These are phyloP conservation scores for Xylaria multiplex DNA, from an alignment of 2,329 filamentous ascomycete species.

Conservation along the genomic window DNA sequence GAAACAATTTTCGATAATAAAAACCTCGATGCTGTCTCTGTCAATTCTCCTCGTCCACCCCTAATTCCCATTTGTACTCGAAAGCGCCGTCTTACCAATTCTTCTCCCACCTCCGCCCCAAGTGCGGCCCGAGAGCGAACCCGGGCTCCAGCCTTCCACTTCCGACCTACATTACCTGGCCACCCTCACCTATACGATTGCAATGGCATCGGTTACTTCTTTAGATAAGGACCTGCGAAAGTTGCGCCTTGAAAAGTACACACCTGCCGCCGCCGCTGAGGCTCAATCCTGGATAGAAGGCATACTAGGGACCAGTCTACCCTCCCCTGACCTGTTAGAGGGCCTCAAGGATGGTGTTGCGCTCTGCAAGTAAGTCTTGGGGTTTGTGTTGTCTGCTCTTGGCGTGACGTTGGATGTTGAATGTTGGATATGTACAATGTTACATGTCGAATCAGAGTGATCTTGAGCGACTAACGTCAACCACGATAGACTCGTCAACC, in stretches of 20 bases:
- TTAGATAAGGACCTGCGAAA: constrained; percentile 95
- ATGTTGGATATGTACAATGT: neutral
- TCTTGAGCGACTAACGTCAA: constrained; percentile 15
- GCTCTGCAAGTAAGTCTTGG: constrained; percentile 80
- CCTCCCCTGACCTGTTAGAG: constrained; percentile 81
- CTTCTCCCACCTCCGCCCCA: neutral
- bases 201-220: constrained; percentile 92
- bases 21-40: neutral
- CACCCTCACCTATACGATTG: neutral
- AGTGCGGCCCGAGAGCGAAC: neutral
- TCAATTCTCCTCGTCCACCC: neutral
- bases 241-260: constrained; percentile 92
- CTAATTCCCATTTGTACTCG: too few species aligned
- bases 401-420: neutral
- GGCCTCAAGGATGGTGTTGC: constrained; percentile 89
- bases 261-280: constrained; percentile 88
- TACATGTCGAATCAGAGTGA: constrained; percentile 5
- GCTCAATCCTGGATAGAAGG: constrained; percentile 86
- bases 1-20: neutral
- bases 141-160: neutral
- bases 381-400: neutral
- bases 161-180: neutral
- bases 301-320: constrained; percentile 76
- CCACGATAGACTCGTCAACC: constrained; percentile 77
- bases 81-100: constrained; percentile 5